Base-by-base conservation (phyloP, 768 basidiomycete species). In the Gymnopilus junonius region DNA sequence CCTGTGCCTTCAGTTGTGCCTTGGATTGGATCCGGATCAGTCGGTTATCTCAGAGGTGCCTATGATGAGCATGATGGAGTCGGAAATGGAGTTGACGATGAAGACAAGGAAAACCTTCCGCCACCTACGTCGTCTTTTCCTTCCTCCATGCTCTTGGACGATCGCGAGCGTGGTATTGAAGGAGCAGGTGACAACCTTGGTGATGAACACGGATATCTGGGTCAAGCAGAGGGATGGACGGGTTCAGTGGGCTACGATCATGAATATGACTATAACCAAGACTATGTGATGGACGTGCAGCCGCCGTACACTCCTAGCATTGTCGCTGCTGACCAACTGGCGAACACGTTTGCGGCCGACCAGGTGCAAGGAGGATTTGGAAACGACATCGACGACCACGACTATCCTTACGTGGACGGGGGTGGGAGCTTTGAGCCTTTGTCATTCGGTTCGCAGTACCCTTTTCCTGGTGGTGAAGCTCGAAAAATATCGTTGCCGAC, bases 41-140 rank as follows among this genome's bases (percentile, higher is more conserved):
- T 3, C n/a, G 23, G 1, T 2, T 8, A 27, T n/a, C n/a, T n/a
- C n/a, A n/a, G n/a, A n/a, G n/a, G n/a, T n/a, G n/a, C n/a, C 15
- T 4, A 40, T 34, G 17, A 20, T 32, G 54, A 40, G 0, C n/a
- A n/a, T n/a, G n/a, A n/a, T n/a, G n/a, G n/a, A n/a, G n/a, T n/a
- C n/a, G n/a, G n/a, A n/a, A n/a, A n/a, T n/a, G n/a, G n/a, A n/a
- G 37, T 8, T 11, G 23, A 8, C 1, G 62, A 63, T 21, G 70
- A 66, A 14, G 61, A 69, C 34, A 70, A 70, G 37, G 70, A 70
- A 60, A 70, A 70, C 17, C 58, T 60, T 57, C 67, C 65, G 20
- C 67, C 66, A 15, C 46, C 45, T 27, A 50, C 55, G 6, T 51
- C 29, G 27, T 51, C 48, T n/a, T 31, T 0, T 12, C 59, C 62